These are phyloP conservation scores for Annulohypoxylon truncatum DNA, from an alignment of 2,329 filamentous ascomycete genomes.

Conservation along the genomic window DNA sequence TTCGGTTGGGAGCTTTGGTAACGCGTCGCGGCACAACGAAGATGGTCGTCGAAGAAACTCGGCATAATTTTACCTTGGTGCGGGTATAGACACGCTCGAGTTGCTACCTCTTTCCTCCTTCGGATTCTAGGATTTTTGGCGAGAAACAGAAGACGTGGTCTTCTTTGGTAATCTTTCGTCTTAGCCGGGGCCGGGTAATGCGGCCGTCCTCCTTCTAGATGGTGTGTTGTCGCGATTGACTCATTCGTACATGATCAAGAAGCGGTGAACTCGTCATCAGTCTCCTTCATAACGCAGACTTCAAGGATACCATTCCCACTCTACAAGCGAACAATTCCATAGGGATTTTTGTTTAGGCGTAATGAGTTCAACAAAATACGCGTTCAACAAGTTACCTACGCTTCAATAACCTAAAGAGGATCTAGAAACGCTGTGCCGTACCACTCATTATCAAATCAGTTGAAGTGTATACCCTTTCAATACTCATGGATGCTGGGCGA, in stretches of 20 bases:
- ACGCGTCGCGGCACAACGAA: background rate
- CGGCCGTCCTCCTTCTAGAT: slow-evolving; percentile 6
- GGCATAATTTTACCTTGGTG: slow-evolving; percentile 3
- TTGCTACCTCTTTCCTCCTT: slow-evolving; percentile 3
- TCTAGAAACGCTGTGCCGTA: slow-evolving; percentile 11
- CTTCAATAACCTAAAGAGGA: background rate
- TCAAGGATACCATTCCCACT: slow-evolving; percentile 16
- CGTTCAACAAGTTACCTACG: too few relatives aligned
- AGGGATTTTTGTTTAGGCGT: background rate
- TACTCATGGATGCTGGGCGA: background rate
- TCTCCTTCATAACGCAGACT: slow-evolving; percentile 3
- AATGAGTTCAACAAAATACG: background rate
- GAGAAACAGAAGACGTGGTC: background rate
- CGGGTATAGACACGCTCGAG: background rate
- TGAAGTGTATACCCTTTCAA: background rate
- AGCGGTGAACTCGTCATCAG: slow-evolving; percentile 14
- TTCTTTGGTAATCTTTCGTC: background rate
- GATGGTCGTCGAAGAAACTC: background rate
- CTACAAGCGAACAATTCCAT: background rate
- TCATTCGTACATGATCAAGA: slow-evolving; percentile 13
- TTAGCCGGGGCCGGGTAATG: slow-evolving; percentile 1
- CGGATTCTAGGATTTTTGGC: slow-evolving; percentile 10
- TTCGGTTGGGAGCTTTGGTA: background rate
- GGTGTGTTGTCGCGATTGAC: slow-evolving; percentile 7
- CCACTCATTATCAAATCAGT: background rate